These are phyloP conservation scores for Termitomyces sp. DNA, from an alignment of 768 basidiomycete genomes.

Conservation along the genomic window DNA sequence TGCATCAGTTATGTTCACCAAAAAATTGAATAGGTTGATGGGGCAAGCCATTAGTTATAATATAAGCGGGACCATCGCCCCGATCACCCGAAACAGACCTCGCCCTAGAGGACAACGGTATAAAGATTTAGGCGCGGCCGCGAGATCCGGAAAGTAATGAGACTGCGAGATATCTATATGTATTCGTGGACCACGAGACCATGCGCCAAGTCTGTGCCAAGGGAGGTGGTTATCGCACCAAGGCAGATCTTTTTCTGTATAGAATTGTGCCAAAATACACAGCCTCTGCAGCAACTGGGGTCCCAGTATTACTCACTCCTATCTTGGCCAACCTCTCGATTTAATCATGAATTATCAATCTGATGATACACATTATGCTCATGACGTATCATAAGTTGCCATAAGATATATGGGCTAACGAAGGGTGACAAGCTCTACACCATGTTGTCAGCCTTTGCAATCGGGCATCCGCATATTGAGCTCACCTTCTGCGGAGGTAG, in stretches of 20 bases:
- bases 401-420: conserved; percentile 15
- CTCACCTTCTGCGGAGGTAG: conserved; percentile 78
- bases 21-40: no score
- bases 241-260: neutral
- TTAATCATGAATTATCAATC: neutral
- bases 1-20: no score
- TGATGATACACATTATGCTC: conserved; percentile 2
- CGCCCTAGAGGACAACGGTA: no score
- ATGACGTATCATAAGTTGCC: neutral
- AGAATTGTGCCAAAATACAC: neutral
- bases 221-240: neutral
- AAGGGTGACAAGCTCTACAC: conserved; percentile 48
- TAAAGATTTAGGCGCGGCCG: neutral
- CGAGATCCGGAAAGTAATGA: neutral
- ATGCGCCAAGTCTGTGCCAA: neutral
- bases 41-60: no score
- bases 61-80: no score
- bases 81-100: no score
- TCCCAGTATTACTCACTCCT: neutral
- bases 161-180: neutral
- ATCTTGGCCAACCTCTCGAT: neutral
- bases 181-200: neutral
- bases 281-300: conserved; percentile 4
- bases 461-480: neutral
- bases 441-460: conserved; percentile 12